A percentile compares a stretch with the other conserved stretches of the same genome.
These are phyloP conservation scores for Triadica sebifera DNA, from an alignment of 345 rosid species.

Conservation along the genomic window DNA sequence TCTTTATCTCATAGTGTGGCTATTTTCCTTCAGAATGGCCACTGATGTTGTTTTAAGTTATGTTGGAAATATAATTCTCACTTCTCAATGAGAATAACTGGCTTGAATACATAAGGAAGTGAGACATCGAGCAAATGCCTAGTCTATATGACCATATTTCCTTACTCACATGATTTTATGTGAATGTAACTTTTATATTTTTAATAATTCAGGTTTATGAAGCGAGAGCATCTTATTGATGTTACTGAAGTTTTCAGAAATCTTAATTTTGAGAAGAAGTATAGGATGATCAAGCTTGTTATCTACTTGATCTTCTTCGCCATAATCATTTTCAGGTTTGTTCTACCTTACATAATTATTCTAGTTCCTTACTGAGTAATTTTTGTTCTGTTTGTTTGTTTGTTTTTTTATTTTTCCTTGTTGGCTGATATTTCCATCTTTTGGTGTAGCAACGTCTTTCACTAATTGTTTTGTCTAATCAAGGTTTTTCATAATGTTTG, in stretches of 20 bases:
- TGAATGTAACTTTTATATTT: neutral
- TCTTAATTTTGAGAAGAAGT: conserved; percentile 61
- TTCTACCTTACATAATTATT: conserved; percentile 1
- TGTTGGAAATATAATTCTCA: neutral
- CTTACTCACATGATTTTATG: neutral
- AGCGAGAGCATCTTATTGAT: conserved; percentile 64
- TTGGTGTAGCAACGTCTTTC: neutral
- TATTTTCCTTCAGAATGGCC: neutral
- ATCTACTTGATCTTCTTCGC: conserved; percentile 61
- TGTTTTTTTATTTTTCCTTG: no score
- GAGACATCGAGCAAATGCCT: neutral
- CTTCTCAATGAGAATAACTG: neutral
- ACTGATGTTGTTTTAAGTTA: neutral
- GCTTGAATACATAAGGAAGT: neutral
- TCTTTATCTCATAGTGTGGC: neutral
- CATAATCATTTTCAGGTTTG: conserved; percentile 69
- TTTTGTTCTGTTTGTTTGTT: neutral
- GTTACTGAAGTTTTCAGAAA: conserved; percentile 89
- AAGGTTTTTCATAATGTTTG: conserved; percentile 32
- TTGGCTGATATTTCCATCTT: neutral
- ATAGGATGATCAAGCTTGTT: conserved; percentile 62
- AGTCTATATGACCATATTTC: neutral
- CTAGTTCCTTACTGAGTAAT: neutral
- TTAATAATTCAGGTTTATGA: conserved; percentile 51
- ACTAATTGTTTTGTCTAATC: conserved; percentile 15